phyloP scores from a whole-genome alignment of 2,329 filamentous ascomycete species.

The Fusarium vanettenii region DNA sequence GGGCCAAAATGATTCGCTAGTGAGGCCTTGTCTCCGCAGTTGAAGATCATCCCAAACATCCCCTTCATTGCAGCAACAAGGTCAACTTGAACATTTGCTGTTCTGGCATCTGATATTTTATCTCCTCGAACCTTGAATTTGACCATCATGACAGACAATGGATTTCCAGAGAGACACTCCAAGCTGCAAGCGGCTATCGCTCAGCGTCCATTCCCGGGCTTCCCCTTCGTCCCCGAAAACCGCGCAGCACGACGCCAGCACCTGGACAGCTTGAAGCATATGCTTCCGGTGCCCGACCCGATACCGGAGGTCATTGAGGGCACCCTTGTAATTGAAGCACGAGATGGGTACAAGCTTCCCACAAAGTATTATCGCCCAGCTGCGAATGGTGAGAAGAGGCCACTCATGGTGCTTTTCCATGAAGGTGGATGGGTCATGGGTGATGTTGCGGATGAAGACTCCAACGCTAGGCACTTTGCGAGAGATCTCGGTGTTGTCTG shows the following conservation, averaged over 20 bases:
- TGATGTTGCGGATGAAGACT: neutral
- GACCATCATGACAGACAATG: neutral
- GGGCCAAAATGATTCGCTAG: neutral
- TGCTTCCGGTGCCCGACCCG: neutral
- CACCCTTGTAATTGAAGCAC: neutral
- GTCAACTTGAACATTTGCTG: neutral
- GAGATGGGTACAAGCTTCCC: neutral
- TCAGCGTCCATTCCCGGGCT: neutral
- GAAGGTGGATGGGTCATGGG: conserved; percentile 8
- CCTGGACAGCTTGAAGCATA: neutral
- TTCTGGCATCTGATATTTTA: neutral
- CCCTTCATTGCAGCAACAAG: neutral
- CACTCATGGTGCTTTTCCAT: neutral
- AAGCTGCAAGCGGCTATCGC: neutral
- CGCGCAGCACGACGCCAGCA: neutral
- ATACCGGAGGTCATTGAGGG: neutral
- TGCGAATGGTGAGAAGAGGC: neutral
- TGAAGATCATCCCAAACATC: neutral
- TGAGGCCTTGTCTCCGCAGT: neutral
- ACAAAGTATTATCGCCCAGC: neutral
- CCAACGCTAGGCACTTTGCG: neutral
- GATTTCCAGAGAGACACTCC: neutral
- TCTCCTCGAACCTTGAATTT: neutral
- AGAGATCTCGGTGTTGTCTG: neutral
- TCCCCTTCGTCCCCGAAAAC: neutral